Evolutionary conservation across 768 basidiomycete genomes (phyloP), one percentile per base, ranked within the genome.

Genomic region (Serendipita sp.): DNA sequence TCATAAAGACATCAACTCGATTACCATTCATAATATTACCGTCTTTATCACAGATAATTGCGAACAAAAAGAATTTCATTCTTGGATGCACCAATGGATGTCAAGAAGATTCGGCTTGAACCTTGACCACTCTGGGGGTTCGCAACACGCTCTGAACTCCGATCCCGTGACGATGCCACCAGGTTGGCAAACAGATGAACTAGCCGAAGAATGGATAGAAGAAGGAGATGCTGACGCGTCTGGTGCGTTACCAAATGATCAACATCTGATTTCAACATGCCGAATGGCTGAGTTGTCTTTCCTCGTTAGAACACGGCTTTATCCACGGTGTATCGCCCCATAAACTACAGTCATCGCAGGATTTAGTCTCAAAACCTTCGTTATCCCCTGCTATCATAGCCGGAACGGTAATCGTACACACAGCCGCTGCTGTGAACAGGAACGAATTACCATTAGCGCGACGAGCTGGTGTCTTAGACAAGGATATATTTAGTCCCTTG

Each of bases 141-240:
- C 5, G 5, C 4, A 7, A 42, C 42, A 31, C 60, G 50, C 41
- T 31, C 28, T 50, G 53, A 62, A 63, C 62, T 48, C 62, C 48
- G 41, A 30, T 45, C 41, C 62, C 20, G 22, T 17, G 22, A 56
- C 22, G 42, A 58, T 58, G 53, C 17, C 20, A 24, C 89, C 89
- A 22, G 88, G 80, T 56, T 91, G 89, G 89, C 85, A 88, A 71
- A 90, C 90, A 0, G 88, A 89, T 61, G 92, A 94, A 70, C 81
- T 96, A 4, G 85, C 83, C 64, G 91, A 94, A 67, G 92, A 94
- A 76, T 96, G 92, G 92, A 77, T 88, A 64, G 89, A 91, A 43
- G 74, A 79, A 43, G 34, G 34, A 38, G 78, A 78, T 20, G 76
- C 77, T 24, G 74, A 74, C 2, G 74, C 53, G 53, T 58, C 53